Conservation (phyloP, 352 stramenopile genomes). For the Globisporangium acanthophoron region DNA sequence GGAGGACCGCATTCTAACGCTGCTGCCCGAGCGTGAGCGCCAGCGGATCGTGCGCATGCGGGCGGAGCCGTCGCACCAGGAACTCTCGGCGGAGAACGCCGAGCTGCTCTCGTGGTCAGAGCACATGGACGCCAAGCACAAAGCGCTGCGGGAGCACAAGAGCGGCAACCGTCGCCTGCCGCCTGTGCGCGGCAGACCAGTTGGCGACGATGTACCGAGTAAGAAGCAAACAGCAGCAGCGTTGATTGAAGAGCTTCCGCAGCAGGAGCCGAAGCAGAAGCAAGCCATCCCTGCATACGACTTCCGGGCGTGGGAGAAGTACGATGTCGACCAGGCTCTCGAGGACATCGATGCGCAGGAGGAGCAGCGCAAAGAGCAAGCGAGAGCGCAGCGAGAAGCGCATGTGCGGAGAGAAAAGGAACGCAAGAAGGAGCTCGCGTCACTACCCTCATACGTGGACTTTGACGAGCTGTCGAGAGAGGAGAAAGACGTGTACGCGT, state of each 20-base stretch:
- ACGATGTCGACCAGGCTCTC: slow-evolving; percentile 82
- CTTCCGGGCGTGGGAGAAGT: slow-evolving; percentile 91
- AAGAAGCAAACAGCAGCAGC: neutral
- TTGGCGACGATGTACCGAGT: neutral
- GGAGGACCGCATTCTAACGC: slow-evolving; percentile 68
- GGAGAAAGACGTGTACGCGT: slow-evolving; percentile 51
- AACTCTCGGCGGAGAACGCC: slow-evolving; percentile 52
- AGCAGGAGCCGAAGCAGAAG: slow-evolving; percentile 22
- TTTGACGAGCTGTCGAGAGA: slow-evolving; percentile 40
- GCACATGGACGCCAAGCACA: slow-evolving; percentile 52
- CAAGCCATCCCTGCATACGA: slow-evolving; percentile 81
- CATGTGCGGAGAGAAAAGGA: slow-evolving; percentile 30
- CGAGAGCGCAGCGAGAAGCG: slow-evolving; percentile 24
- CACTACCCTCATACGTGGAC: slow-evolving; percentile 52
- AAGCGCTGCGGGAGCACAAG: slow-evolving; percentile 32
- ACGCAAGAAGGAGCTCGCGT: slow-evolving; percentile 49
- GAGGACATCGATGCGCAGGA: slow-evolving; percentile 64
- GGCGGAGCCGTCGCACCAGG: slow-evolving; percentile 36
- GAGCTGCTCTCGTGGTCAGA: slow-evolving; percentile 62
- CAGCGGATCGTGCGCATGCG: slow-evolving; percentile 70
- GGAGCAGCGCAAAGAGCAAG: slow-evolving; percentile 28
- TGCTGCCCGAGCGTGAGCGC: slow-evolving; percentile 77
- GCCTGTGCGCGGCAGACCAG: slow-evolving; percentile 43
- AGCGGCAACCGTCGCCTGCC: slow-evolving; percentile 16
- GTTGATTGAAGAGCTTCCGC: neutral